Percentiles rank a stretch among this genome's conserved stretches.
phyloP scores from a whole-genome alignment of 2,329 filamentous ascomycete species.

The Ceratocystis alfenasii region DNA sequence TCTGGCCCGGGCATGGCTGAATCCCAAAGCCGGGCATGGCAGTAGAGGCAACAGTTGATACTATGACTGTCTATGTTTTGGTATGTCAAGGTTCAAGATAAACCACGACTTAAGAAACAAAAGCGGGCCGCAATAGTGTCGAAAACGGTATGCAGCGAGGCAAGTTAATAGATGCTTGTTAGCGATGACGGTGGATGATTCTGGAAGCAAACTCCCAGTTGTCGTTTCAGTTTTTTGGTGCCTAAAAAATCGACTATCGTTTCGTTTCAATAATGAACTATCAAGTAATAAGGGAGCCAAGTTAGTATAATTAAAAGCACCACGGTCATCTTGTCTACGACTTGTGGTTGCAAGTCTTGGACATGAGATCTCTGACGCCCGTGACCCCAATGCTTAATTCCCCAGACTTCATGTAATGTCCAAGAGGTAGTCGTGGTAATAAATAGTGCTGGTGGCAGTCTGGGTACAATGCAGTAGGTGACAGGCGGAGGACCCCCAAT shows the following conservation, averaged over 20 bases:
- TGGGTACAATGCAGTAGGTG: not conserved
- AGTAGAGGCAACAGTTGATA: conserved; percentile 1
- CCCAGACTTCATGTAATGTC: not conserved
- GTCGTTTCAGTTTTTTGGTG: not conserved
- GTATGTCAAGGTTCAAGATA: not conserved
- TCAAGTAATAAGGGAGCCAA: not conserved
- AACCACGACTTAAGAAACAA: not conserved
- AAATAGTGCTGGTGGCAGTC: not conserved
- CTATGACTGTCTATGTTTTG: not conserved
- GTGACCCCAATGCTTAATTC: not conserved
- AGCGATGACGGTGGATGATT: not conserved
- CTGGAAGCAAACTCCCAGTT: not conserved
- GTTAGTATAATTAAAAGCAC: not conserved
- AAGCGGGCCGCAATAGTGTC: not conserved
- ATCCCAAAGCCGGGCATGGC: not conserved
- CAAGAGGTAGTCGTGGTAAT: not conserved
- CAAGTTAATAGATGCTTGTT: not conserved
- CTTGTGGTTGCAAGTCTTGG: not conserved
- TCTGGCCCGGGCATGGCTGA: conserved; percentile 1
- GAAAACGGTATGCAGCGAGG: not conserved
- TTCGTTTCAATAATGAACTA: not conserved
- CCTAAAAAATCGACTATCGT: not conserved
- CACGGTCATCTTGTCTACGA: not conserved
- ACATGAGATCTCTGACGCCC: not conserved
- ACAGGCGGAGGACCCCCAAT: not conserved